Base-by-base conservation (phyloP, 768 basidiomycete genomes). In the Suillus placidus region DNA sequence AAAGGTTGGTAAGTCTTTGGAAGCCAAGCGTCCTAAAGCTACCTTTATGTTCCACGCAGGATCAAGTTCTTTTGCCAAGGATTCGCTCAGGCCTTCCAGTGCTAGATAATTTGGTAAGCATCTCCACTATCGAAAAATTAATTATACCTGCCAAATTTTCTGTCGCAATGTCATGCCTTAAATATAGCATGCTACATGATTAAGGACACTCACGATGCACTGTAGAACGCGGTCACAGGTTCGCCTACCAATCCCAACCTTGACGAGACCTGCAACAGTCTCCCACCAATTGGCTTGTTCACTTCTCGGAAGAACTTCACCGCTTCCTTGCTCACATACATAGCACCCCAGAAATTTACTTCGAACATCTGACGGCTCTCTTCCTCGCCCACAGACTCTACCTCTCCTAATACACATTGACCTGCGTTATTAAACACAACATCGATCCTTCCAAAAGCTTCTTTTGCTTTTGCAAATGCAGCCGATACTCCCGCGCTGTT, bases 31-130 rank as follows among this genome's bases (percentile, higher is more conserved):
- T 38, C 7, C 20, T 37, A 54, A 69, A 30, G 49, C 42, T 62
- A 80, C 80, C 68, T 78, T 80, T 70, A 82, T 81, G 63, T 82
- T 81, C 81, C 81, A 82, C 16, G 61, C 70, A 18, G 81, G 80
- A 62, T 81, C 79, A 4, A 81, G 52, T 58, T 83, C 81, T 52
- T 68, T 70, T 3, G 69, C 68, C 7, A 82, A 65, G 1, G 78
- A 64, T 63, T 80, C 78, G 12, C 72, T 78, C 16, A 80, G 54
- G 5, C 77, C 80, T 45, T 78, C 77, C 12, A 76, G 51, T 8
- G 77, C 77, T 77, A 60, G 55, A 62, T 18, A 23, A 37, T n/a
- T 12, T n/a, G 20, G 54, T 55, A n/a, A 62, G 38, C 10, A 30
- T 14, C 42, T 61, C 42, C 43, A n/a, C 23, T 18, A 13, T 14